Evolutionary conservation across 2,329 filamentous ascomycete genomes (phyloP).

Genomic region (Aspergillus pseudoglaucus): DNA sequence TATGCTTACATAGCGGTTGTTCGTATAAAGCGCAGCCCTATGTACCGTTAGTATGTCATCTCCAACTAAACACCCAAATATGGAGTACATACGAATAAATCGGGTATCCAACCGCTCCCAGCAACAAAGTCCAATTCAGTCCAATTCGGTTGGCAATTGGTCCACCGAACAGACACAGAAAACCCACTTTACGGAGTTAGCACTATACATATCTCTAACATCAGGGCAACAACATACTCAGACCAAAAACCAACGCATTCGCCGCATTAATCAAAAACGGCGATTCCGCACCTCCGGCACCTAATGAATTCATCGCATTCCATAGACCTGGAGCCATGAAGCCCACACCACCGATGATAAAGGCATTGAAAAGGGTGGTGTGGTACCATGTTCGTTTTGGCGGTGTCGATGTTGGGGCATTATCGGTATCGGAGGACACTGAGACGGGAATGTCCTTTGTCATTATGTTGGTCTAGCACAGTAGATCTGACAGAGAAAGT

Average conservation of each 20-base stretch:
- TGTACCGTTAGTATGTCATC: not conserved
- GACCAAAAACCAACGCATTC: constrained; percentile 46
- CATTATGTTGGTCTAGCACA: too few relatives aligned
- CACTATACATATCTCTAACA: not conserved
- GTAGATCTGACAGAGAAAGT: too few relatives aligned
- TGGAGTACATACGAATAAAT: constrained; percentile 32
- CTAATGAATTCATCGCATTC: constrained; percentile 51
- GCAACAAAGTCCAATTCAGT: constrained; percentile 38
- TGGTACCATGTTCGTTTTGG: constrained; percentile 39
- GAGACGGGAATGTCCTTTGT: too few relatives aligned
- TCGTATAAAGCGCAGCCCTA: constrained; percentile 42
- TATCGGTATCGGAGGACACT: too few relatives aligned
- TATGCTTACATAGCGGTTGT: constrained; percentile 23
- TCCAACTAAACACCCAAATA: not conserved
- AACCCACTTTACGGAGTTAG: constrained; percentile 19
- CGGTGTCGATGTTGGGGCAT: too few relatives aligned
- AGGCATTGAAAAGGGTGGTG: constrained; percentile 49
- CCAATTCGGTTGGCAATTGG: constrained; percentile 47
- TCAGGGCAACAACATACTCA: constrained; percentile 13
- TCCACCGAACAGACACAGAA: constrained; percentile 43
- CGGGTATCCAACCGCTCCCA: constrained; percentile 43
- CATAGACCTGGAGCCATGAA: constrained; percentile 44
- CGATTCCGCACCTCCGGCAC: constrained; percentile 48
- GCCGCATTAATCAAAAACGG: constrained; percentile 49
- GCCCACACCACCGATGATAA: constrained; percentile 48